phyloP scores from a whole-genome alignment of 257 asterid species.

The Plantago major region DNA sequence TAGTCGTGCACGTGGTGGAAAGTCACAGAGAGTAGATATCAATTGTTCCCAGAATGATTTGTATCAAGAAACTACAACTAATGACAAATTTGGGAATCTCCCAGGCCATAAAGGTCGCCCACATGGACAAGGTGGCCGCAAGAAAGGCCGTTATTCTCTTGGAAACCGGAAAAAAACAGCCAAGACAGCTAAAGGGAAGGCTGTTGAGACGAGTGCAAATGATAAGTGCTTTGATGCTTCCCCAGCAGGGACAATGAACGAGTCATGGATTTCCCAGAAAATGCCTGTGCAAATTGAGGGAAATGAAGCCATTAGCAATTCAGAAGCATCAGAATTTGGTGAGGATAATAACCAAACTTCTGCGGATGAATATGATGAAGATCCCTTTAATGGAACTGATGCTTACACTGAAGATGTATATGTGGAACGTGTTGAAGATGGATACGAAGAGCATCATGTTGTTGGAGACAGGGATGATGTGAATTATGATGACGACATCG shows the following conservation, averaged over 20 bases:
- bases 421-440: too few relatives aligned
- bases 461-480: slow-evolving; percentile 11
- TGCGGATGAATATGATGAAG: slow-evolving; percentile 38
- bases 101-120: too few relatives aligned
- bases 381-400: slow-evolving; percentile 16
- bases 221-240: slow-evolving; percentile 19
- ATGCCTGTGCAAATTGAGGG: slow-evolving; percentile 30
- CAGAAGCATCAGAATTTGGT: slow-evolving; percentile 46
- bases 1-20: slow-evolving; percentile 20
- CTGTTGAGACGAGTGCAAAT: slow-evolving; percentile 14
- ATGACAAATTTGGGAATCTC: slow-evolving; percentile 18
- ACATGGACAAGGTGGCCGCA: slow-evolving; percentile 42
- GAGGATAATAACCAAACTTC: slow-evolving; percentile 36
- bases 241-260: slow-evolving; percentile 20
- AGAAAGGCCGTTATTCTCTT: slow-evolving; percentile 42
- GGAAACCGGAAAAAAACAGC: slow-evolving; percentile 38
- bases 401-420: slow-evolving; percentile 12
- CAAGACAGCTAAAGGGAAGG: slow-evolving; percentile 17
- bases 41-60: slow-evolving; percentile 27
- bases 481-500: slow-evolving; percentile 26
- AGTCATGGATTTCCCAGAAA: slow-evolving; percentile 32
- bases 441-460: too few relatives aligned
- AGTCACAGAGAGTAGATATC: slow-evolving; percentile 29
- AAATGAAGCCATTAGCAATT: slow-evolving; percentile 42
- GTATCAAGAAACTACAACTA: slow-evolving; percentile 20